These are phyloP conservation scores for Arxiozyma bovina DNA, from an alignment of 1,139 yeast genomes.

Conservation along the genomic window DNA sequence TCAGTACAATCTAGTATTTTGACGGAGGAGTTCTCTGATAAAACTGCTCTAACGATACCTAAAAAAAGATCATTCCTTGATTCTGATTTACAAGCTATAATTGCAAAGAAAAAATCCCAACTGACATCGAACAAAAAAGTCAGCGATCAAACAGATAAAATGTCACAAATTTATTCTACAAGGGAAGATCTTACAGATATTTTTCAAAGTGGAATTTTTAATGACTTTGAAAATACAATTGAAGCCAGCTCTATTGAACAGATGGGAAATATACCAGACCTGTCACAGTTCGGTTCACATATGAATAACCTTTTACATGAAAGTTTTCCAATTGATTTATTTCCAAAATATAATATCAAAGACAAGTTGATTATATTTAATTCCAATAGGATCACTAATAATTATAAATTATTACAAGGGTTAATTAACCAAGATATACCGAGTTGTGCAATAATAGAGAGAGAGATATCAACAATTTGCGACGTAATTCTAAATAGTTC, in stretches of 20 bases:
- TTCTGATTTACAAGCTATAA: constrained; percentile 14
- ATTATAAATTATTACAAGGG: constrained; percentile 9
- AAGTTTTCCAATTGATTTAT: background rate
- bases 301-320: background rate
- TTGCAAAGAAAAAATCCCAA: constrained; percentile 8
- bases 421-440: background rate
- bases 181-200: background rate
- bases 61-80: constrained; percentile 21
- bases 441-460: constrained; percentile 10
- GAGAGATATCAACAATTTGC: constrained; percentile 6
- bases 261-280: background rate
- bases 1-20: background rate
- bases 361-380: constrained; percentile 11
- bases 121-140: background rate
- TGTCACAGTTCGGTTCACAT: no score
- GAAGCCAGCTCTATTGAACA: background rate
- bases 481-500: constrained; percentile 15
- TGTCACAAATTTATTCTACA: background rate
- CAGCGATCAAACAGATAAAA: background rate
- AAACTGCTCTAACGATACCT: constrained; percentile 5
- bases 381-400: constrained; percentile 9
- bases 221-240: background rate
- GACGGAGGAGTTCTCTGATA: background rate
- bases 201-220: constrained; percentile 3
- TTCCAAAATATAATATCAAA: background rate